Conservation (phyloP, 1,139 yeast genomes). For the Zygosaccharomyces sapae region DNA sequence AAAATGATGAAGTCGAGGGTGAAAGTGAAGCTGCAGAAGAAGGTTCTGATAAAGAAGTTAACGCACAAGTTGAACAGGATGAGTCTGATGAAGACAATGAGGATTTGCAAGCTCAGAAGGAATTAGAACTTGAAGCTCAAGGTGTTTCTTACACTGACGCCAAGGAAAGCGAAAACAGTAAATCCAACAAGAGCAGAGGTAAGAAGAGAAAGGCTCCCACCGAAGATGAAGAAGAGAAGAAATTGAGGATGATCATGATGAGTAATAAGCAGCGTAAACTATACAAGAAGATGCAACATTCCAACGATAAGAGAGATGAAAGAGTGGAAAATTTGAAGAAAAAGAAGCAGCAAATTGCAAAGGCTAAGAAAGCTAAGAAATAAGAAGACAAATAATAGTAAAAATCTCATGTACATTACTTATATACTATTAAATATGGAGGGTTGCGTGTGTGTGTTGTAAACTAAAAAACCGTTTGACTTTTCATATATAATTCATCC, state of each 20-base stretch:
- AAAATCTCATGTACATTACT: slow-evolving; percentile 11
- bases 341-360: slow-evolving; percentile 75
- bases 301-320: slow-evolving; percentile 77
- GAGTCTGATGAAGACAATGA: slow-evolving; percentile 52
- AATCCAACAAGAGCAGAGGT: slow-evolving; percentile 27
- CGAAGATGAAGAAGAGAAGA: slow-evolving; percentile 74
- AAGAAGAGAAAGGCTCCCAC: slow-evolving; percentile 43
- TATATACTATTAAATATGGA: slow-evolving; percentile 4
- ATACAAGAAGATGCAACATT: slow-evolving; percentile 93
- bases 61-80: slow-evolving; percentile 48
- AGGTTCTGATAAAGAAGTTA: slow-evolving; percentile 38
- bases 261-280: slow-evolving; percentile 91
- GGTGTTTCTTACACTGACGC: slow-evolving; percentile 74
- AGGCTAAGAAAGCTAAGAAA: slow-evolving; percentile 57
- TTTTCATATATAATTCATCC: slow-evolving; percentile 38
- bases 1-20: slow-evolving; percentile 46
- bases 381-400: slow-evolving; percentile 33
- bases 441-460: background rate
- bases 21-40: slow-evolving; percentile 42
- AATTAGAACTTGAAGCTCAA: slow-evolving; percentile 83
- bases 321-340: slow-evolving; percentile 69
- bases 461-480: background rate
- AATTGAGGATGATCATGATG: slow-evolving; percentile 93
- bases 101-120: slow-evolving; percentile 68
- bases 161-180: slow-evolving; percentile 34